Evolutionary conservation across 768 basidiomycete species (phyloP), one percentile per base, ranked within the genome.

Genomic region (Galerina sulciceps): DNA sequence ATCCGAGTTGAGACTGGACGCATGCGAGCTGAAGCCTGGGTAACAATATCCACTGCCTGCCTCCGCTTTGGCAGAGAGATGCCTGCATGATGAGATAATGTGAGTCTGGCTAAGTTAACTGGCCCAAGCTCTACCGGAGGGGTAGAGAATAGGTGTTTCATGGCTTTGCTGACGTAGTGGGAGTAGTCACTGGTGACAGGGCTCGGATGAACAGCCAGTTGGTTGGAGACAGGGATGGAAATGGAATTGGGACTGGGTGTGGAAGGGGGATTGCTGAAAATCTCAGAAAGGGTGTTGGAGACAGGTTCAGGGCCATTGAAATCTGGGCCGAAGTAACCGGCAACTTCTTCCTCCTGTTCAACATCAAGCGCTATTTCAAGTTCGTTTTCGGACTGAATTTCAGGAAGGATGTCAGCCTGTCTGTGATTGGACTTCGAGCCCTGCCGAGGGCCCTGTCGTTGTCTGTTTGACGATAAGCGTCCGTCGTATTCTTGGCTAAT

Each of bases 1-100:
- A 14, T 23, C 8, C 17, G 35, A 51, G 47, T 31, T 43, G 48
- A 42, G 18, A 26, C 35, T n/a, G 53, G 48, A n/a, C 47, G 54
- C 34, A 43, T 31, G 26, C 26, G 26, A 31, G 26, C 26, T 31
- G 26, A 48, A 10, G 52, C 43, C 26, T 52, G 44, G 3, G 34
- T 36, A 34, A 86, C 73, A 23, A 85, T 68, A 11, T 69, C 70
- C 15, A 82, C 55, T 41, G 79, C 81, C 13, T 71, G 68, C 6
- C 67, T 65, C 53, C 82, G 79, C 40, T 74, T 71, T 42, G 62
- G 65, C 20, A 81, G 68, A 14, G 74, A 63, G 41, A 83, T 72
- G 37, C 83, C 77, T 43, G 73, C 75, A 59, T 76, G 76, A 53
- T 57, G 65, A 8, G 63, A 51, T 14, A 67, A 68, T 46, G 73